Base-by-base conservation (phyloP, 1,139 yeast genomes). In the Candida buenavistaensis region DNA sequence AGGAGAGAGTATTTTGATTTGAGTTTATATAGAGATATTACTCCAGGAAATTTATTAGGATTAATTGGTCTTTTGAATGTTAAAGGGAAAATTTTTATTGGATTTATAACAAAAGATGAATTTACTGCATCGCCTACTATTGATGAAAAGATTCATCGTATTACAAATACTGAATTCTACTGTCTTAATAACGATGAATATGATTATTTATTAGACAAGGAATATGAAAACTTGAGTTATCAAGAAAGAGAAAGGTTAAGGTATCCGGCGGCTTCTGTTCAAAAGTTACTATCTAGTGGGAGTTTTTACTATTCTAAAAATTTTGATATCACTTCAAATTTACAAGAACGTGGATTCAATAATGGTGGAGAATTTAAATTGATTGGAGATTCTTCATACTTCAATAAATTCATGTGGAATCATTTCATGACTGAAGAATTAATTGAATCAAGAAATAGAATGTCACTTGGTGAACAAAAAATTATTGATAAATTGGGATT, bases 401-500 rank as follows among this genome's bases (percentile, higher is more conserved):
- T 77, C 47, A 62, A 69, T 30, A 61, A 75, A 32, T 82, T 78
- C 50, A 68, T 80, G 45, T 84, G 94, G 92, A 84, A 84, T 51
- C 57, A 66, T 12, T 75, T 69, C 46, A 64, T 83, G 68, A 69
- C 76, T 23, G 57, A 66, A 8, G 86, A 82, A 44, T 56, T 84
- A 22, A 62, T 81, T 2, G 74, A 70, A 26, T 81, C 84, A 55
- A 61, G 92, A 35, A 69, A 69, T 32, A 54, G 86, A 30, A 61
- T 84, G 20, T 63, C 80, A 2, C 52, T 57, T 8, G 55, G 58
- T 9, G 89, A 82, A 45, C 68, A 71, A 35, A 49, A 51, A 3
- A 54, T 49, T 6, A 78, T 82, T 44, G 90, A 83, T 48, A 48
- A 54, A 10, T 72, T 81, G 0, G 78, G 76, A 13, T 80, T 84